Evolutionary conservation across 495 filamentous ascomycete species (phyloP), one percentile per base, ranked within the genome.

Genomic region (Barbatosphaeria neglecta): DNA sequence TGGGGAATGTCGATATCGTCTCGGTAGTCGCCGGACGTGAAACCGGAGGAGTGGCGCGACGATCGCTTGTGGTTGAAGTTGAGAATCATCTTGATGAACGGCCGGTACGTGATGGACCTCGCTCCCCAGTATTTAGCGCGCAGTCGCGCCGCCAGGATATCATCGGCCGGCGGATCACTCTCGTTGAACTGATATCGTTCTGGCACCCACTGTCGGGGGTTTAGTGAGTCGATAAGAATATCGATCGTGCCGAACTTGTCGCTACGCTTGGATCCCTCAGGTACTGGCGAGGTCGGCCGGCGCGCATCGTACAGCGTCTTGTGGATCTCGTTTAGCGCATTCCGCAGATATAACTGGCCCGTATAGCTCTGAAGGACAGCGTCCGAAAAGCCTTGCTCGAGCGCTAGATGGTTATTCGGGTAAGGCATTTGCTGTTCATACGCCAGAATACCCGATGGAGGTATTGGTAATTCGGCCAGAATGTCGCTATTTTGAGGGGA

Each of bases 111-210:
- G 57, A 98, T 89, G 41, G 94, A 89, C 37, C 79, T 75, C 0
- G 88, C 90, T 19, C 92, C 92, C 65, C 87, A 96, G 62, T 90
- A 96, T 56, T 98, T 98, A 6, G 87, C 92, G 22, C 92, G 80
- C 42, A 96, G 73, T 4, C 92, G 80, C 16, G 92, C 90, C 6
- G 74, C 72, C 19, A 95, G 82, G 46, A 98, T 92, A 23, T 95
- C 82, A 2, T 49, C 51, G 2, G 88, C 71, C 2, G 86, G 87
- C 2, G 70, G 68, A 35, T 90, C 83, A 2, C 56, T 55, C 40
- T 85, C 82, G 17, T 76, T 58, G 82, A 90, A 98, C 43, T 48
- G 57, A 61, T 73, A 76, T 46, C 57, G 55, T 1, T 56, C 53
- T 2, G 70, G 66, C 4, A 67, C 63, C 50, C 65, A 68, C 6